A percentile compares a stretch with the other conserved stretches of the same genome.
These are phyloP conservation scores for Tetraselmis chui DNA, from an alignment of 139 green algal genomes.

Conservation along the genomic window DNA sequence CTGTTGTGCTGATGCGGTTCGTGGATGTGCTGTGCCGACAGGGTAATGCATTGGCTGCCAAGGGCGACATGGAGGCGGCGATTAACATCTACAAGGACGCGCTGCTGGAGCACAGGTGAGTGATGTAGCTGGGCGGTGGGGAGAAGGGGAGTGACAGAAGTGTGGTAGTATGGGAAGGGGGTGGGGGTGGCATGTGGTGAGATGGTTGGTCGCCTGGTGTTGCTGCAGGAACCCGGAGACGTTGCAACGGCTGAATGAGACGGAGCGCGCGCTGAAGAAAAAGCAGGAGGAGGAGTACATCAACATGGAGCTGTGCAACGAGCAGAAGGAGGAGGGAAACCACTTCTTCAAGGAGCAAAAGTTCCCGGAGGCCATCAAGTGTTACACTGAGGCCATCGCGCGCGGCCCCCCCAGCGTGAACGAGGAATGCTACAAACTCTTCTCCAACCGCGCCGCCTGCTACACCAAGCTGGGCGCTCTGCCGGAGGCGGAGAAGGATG, in stretches of 20 bases:
- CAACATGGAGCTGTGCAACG: constrained; percentile 61
- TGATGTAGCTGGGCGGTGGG: neutral
- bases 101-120: constrained; percentile 83
- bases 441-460: constrained; percentile 93
- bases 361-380: constrained; percentile 85
- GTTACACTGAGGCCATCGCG: constrained; percentile 95
- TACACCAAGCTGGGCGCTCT: constrained; percentile 98
- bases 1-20: neutral
- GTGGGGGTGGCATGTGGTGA: neutral
- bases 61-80: constrained; percentile 64
- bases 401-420: constrained; percentile 71
- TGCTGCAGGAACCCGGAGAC: constrained; percentile 82
- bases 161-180: neutral
- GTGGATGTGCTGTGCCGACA: neutral
- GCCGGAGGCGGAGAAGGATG: constrained; percentile 87
- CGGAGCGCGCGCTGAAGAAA: constrained; percentile 82
- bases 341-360: constrained; percentile 81
- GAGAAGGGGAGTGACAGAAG: too few relatives aligned
- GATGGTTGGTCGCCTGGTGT: constrained; percentile 28
- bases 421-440: constrained; percentile 93
- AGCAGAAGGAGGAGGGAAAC: constrained; percentile 90
- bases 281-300: constrained; percentile 74
- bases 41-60: constrained; percentile 80
- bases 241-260: constrained; percentile 85
- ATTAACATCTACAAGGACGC: constrained; percentile 82